A percentile compares a stretch with the other conserved stretches of the same genome.
Conservation (phyloP, 495 filamentous ascomycete genomes). For the Sporormia fimetaria region DNA sequence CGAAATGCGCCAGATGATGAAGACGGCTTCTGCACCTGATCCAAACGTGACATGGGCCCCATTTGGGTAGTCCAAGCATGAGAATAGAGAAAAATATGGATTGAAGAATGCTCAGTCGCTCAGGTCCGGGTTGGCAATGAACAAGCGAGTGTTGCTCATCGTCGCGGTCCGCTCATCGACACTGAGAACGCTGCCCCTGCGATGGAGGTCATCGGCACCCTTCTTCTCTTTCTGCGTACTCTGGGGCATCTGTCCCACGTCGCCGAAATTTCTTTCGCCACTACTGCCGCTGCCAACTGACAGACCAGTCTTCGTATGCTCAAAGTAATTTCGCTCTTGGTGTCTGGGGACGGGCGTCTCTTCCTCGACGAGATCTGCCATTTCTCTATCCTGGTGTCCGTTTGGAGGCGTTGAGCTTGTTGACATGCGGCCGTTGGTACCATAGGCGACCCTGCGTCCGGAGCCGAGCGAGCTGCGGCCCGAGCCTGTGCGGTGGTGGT, state of each 20-base stretch:
- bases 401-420: slow-evolving; percentile 54
- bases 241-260: slow-evolving; percentile 42
- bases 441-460: slow-evolving; percentile 33
- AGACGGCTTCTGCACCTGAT: too few species aligned
- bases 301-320: slow-evolving; percentile 32
- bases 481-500: slow-evolving; percentile 65
- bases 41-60: too few species aligned
- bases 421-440: slow-evolving; percentile 40
- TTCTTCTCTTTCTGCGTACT: slow-evolving; percentile 46
- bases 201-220: slow-evolving; percentile 64
- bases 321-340: slow-evolving; percentile 33
- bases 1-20: too few species aligned
- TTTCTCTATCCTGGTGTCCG: slow-evolving; percentile 36
- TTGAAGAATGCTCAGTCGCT: slow-evolving; percentile 54
- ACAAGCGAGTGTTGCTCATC: slow-evolving; percentile 73
- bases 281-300: slow-evolving; percentile 41
- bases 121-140: slow-evolving; percentile 87
- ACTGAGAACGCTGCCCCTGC: slow-evolving; percentile 77
- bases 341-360: slow-evolving; percentile 43
- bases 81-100: too few species aligned
- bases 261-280: slow-evolving; percentile 43
- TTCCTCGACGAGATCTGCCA: slow-evolving; percentile 39
- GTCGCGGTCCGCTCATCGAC: slow-evolving; percentile 82
- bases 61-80: too few species aligned
- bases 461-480: slow-evolving; percentile 66